phyloP scores from a whole-genome alignment of 2,329 filamentous ascomycete genomes.

The Penicillium polonicum region DNA sequence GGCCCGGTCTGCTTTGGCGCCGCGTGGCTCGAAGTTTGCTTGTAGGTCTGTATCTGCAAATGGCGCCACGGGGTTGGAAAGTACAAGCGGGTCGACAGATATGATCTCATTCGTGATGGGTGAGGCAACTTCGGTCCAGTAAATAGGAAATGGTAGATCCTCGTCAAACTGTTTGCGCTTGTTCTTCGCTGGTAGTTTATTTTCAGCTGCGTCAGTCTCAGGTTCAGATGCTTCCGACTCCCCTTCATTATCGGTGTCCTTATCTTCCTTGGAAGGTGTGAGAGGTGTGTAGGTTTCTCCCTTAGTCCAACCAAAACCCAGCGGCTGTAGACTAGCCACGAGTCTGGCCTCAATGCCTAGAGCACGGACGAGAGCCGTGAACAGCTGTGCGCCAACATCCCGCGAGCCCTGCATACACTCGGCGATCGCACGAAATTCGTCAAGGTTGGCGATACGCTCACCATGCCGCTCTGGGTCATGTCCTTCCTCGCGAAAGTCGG shows the following conservation, averaged over 20 bases:
- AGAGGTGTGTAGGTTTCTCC: slow-evolving; percentile 67
- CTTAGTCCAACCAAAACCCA: slow-evolving; percentile 90
- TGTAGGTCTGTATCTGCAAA: slow-evolving; percentile 63
- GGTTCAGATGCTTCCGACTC: slow-evolving; percentile 20
- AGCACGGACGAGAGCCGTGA: slow-evolving; percentile 78
- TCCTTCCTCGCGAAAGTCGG: slow-evolving; percentile 64
- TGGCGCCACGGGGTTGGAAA: slow-evolving; percentile 65
- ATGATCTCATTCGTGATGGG: slow-evolving; percentile 76
- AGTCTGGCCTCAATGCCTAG: slow-evolving; percentile 79
- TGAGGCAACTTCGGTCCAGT: slow-evolving; percentile 90
- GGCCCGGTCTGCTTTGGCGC: slow-evolving; percentile 76
- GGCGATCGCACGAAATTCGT: slow-evolving; percentile 68
- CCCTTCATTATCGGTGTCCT: slow-evolving; percentile 2
- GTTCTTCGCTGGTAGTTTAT: slow-evolving; percentile 40
- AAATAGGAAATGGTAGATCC: slow-evolving; percentile 80
- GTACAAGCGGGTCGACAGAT: slow-evolving; percentile 72
- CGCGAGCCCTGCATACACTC: slow-evolving; percentile 73
- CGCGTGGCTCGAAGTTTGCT: slow-evolving; percentile 76
- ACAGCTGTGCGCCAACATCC: slow-evolving; percentile 85
- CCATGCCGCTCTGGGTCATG: slow-evolving; percentile 68
- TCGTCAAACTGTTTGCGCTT: slow-evolving; percentile 60
- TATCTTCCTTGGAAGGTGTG: slow-evolving; percentile 37
- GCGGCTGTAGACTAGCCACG: slow-evolving; percentile 78
- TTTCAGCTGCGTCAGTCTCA: slow-evolving; percentile 21
- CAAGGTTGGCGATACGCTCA: slow-evolving; percentile 67